A percentile compares a stretch with the other conserved stretches of the same genome.
Evolutionary conservation across 2,329 filamentous ascomycete species (phyloP).

Genomic region (Colletotrichum sp.): DNA sequence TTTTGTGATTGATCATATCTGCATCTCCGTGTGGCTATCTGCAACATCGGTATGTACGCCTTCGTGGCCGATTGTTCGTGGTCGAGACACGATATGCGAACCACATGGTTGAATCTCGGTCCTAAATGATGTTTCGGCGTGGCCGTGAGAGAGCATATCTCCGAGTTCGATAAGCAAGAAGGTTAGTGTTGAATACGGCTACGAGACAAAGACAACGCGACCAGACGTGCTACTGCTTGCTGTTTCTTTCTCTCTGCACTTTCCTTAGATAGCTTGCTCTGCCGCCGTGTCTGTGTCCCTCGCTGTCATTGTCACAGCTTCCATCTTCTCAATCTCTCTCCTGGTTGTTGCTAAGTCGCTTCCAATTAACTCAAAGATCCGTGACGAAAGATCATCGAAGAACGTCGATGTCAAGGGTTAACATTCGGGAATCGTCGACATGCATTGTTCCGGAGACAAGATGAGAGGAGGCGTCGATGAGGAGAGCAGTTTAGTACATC

Average conservation of each 20-base stretch:
- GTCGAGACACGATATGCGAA: neutral
- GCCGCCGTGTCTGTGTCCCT: neutral
- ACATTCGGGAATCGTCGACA: neutral
- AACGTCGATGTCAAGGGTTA: neutral
- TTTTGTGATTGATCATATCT: neutral
- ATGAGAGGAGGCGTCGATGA: neutral
- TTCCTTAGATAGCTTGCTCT: neutral
- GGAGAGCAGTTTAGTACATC: neutral
- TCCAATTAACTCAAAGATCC: no score
- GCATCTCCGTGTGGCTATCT: neutral
- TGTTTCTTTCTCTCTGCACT: neutral
- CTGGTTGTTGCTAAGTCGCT: neutral
- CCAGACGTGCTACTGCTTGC: neutral
- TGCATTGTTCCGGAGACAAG: neutral
- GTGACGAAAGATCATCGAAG: no score
- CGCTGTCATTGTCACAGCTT: neutral
- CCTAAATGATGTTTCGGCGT: neutral
- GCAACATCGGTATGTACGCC: neutral
- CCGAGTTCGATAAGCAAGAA: neutral
- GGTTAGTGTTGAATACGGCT: neutral
- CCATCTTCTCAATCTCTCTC: neutral
- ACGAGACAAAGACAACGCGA: neutral
- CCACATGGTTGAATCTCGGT: neutral
- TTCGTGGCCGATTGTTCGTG: neutral
- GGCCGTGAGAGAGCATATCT: neutral